These are phyloP conservation scores for Pholiota microspora DNA, from an alignment of 768 basidiomycete genomes.

Conservation along the genomic window DNA sequence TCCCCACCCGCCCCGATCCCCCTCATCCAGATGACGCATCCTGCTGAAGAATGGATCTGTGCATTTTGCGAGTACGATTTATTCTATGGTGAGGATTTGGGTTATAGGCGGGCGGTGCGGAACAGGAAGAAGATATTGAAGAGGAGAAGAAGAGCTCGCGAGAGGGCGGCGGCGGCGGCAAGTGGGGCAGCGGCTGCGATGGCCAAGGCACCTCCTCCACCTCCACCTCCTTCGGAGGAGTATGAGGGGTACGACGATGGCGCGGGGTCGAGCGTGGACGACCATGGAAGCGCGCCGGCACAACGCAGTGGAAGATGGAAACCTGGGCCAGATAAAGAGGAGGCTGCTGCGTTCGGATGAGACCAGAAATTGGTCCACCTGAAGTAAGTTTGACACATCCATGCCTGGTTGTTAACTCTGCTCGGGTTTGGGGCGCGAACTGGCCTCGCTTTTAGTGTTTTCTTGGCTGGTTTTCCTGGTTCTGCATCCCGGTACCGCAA, in stretches of 20 bases:
- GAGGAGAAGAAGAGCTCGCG: slow-evolving; percentile 67
- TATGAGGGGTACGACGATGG: slow-evolving; percentile 22
- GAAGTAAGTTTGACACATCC: slow-evolving; percentile 7
- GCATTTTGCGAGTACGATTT: slow-evolving; percentile 90
- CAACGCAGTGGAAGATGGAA: slow-evolving; percentile 18
- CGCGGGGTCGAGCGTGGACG: slow-evolving; percentile 23
- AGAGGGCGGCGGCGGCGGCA: slow-evolving; percentile 55
- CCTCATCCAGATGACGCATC: slow-evolving; percentile 42
- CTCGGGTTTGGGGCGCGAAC: not conserved
- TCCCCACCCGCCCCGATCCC: slow-evolving; percentile 4
- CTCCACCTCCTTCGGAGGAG: slow-evolving; percentile 18
- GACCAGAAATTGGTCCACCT: not conserved
- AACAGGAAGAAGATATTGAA: slow-evolving; percentile 77
- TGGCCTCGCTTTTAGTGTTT: not conserved
- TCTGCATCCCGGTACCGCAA: not conserved
- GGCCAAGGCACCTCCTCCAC: slow-evolving; percentile 17
- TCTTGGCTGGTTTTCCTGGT: not conserved
- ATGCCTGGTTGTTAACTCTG: not conserved
- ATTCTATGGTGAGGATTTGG: slow-evolving; percentile 82
- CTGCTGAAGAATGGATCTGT: slow-evolving; percentile 91
- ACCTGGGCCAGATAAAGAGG: slow-evolving; percentile 20
- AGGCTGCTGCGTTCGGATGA: slow-evolving; percentile 13
- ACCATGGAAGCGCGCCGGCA: slow-evolving; percentile 20
- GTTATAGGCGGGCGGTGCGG: slow-evolving; percentile 62
- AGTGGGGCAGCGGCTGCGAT: slow-evolving; percentile 30